These are phyloP conservation scores for Helotiales sp. DNA, from an alignment of 2,329 filamentous ascomycete genomes.

Conservation along the genomic window DNA sequence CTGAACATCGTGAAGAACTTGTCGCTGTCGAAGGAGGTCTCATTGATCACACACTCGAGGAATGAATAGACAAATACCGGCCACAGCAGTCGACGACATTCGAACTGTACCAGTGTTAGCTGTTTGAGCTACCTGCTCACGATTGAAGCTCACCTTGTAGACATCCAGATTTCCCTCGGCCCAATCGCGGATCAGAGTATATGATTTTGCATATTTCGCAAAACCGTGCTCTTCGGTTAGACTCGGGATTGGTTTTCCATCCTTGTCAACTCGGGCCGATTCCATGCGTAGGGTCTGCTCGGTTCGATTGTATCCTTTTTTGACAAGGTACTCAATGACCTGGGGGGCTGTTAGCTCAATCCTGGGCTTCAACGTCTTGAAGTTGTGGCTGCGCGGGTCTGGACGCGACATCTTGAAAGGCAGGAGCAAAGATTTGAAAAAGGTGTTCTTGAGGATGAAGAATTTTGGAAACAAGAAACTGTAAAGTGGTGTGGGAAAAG, in stretches of 20 bases:
- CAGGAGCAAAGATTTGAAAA: not conserved
- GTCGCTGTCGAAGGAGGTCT: slow-evolving; percentile 70
- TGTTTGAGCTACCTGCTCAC: not conserved
- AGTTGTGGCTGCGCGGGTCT: not conserved
- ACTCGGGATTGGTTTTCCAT: slow-evolving; percentile 71
- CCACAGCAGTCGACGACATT: slow-evolving; percentile 86
- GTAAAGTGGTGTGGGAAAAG: too few relatives aligned
- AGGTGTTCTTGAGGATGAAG: not conserved
- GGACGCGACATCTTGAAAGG: not conserved
- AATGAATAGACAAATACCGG: slow-evolving; percentile 94
- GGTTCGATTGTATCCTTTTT: slow-evolving; percentile 90
- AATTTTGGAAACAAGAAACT: not conserved
- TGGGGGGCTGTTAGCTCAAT: too few relatives aligned
- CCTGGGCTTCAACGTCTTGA: not conserved
- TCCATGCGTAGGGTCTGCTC: slow-evolving; percentile 92
- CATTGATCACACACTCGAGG: slow-evolving; percentile 73
- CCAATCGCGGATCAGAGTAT: slow-evolving; percentile 73
- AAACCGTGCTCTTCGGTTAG: slow-evolving; percentile 69
- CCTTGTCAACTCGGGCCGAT: slow-evolving; percentile 77
- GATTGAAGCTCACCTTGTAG: slow-evolving; percentile 69
- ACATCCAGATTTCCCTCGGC: slow-evolving; percentile 90
- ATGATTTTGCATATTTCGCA: slow-evolving; percentile 76
- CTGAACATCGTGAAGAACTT: slow-evolving; percentile 71
- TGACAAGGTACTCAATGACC: slow-evolving; percentile 93
- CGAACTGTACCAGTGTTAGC: slow-evolving; percentile 58